phyloP scores from a whole-genome alignment of 805 yeast genomes.

The Saturnispora kantuleensis region DNA sequence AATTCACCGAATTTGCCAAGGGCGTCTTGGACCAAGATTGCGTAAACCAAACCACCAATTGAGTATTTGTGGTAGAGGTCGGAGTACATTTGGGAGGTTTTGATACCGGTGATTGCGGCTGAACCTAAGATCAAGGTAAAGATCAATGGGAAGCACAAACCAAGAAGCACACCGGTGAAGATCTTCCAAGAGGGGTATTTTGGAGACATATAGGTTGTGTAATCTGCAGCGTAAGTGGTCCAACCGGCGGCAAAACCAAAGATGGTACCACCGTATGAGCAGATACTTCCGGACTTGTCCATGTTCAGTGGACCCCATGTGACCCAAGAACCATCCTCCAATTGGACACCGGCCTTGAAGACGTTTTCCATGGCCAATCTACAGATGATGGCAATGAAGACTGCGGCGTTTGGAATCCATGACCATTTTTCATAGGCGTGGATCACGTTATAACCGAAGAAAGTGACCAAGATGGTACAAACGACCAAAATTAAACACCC shows the following conservation, averaged over 20 bases:
- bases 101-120: constrained; percentile 66
- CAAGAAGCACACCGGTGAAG: constrained; percentile 53
- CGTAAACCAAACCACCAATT: constrained; percentile 77
- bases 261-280: constrained; percentile 73
- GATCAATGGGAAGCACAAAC: constrained; percentile 57
- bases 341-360: constrained; percentile 42
- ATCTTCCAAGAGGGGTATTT: constrained; percentile 48
- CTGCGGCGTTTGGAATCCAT: constrained; percentile 75
- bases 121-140: constrained; percentile 79
- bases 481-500: constrained; percentile 69
- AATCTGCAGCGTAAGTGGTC: constrained; percentile 89
- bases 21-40: constrained; percentile 67
- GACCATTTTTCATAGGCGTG: constrained; percentile 77
- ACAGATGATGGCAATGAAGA: constrained; percentile 70
- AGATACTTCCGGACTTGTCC: constrained; percentile 58
- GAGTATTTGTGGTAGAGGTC: constrained; percentile 42
- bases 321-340: constrained; percentile 19
- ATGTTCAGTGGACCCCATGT: constrained; percentile 44
- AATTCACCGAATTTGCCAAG: constrained; percentile 85
- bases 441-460: constrained; percentile 77
- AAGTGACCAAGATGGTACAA: constrained; percentile 60
- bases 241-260: constrained; percentile 92
- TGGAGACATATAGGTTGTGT: constrained; percentile 77
- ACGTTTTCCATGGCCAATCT: constrained; percentile 59
- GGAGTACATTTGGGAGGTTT: constrained; percentile 35